Percentiles rank a stretch among this genome's conserved stretches.
Conservation (phyloP, 805 yeast genomes). For the Candida dendrica region DNA sequence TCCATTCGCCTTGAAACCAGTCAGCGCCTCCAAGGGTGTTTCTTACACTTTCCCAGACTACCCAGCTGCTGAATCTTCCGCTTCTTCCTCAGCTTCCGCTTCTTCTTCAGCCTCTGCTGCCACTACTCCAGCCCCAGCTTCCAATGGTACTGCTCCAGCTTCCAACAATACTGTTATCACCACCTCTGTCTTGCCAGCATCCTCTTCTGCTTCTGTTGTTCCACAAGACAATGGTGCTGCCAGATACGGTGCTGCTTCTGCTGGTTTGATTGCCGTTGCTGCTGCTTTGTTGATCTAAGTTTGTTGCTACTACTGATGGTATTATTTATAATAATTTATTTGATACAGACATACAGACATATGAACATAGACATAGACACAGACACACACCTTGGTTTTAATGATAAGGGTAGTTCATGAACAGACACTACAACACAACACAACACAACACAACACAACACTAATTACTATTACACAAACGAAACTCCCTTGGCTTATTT, state of each 20-base stretch:
- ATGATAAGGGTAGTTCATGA: too few relatives aligned
- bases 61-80: not conserved
- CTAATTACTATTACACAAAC: too few relatives aligned
- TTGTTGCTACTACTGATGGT: too few relatives aligned
- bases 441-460: too few relatives aligned
- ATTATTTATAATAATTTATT: too few relatives aligned
- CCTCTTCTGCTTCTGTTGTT: slow-evolving; percentile 15
- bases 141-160: slow-evolving; percentile 20
- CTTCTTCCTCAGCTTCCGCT: slow-evolving; percentile 5
- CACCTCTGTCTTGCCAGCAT: slow-evolving; percentile 4
- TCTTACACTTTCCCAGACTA: slow-evolving; percentile 2
- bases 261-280: slow-evolving; percentile 23
- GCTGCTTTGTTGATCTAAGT: slow-evolving; percentile 22
- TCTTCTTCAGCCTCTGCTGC: not conserved
- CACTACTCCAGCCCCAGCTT: slow-evolving; percentile 8
- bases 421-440: too few relatives aligned
- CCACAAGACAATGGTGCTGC: slow-evolving; percentile 2
- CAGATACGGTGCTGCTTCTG: slow-evolving; percentile 13
- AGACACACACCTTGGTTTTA: too few relatives aligned
- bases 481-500: too few relatives aligned
- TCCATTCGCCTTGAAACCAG: slow-evolving; percentile 13
- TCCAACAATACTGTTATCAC: not conserved
- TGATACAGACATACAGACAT: too few relatives aligned
- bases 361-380: too few relatives aligned
- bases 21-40: slow-evolving; percentile 8